A percentile compares a stretch with the other conserved stretches of the same genome.
phyloP scores from a whole-genome alignment of 2,329 filamentous ascomycete genomes.

The Pyricularia sp. region DNA sequence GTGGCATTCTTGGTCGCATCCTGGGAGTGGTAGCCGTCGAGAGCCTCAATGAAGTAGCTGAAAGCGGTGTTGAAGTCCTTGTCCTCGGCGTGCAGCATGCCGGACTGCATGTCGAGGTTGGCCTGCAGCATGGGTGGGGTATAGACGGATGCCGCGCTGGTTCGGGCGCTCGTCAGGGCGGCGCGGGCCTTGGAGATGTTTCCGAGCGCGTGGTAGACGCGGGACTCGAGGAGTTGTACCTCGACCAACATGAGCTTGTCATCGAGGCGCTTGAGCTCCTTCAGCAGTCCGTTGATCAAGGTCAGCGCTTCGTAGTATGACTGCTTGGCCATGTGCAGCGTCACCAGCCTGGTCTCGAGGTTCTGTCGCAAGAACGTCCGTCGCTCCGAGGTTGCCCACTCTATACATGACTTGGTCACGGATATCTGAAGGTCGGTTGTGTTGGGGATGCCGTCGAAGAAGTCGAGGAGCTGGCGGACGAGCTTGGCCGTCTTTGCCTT shows the following conservation, averaged over 20 bases:
- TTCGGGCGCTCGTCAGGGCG: constrained; percentile 85
- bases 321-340: constrained; percentile 92
- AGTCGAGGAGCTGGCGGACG: constrained; percentile 90
- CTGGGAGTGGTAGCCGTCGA: constrained; percentile 91
- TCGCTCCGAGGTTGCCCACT: constrained; percentile 92
- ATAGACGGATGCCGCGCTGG: constrained; percentile 92
- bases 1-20: constrained; percentile 84
- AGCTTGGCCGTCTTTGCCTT: constrained; percentile 98
- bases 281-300: constrained; percentile 89
- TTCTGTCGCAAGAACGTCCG: constrained; percentile 95
- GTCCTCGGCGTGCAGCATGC: constrained; percentile 97
- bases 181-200: constrained; percentile 95
- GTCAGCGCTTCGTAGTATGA: constrained; percentile 94
- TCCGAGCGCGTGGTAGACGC: constrained; percentile 92
- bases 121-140: constrained; percentile 91
- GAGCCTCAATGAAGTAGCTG: constrained; percentile 97
- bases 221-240: constrained; percentile 91
- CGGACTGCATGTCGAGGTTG: constrained; percentile 96
- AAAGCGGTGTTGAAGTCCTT: constrained; percentile 98
- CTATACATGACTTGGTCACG: constrained; percentile 98
- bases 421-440: constrained; percentile 87
- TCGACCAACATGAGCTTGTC: constrained; percentile 97
- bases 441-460: constrained; percentile 87
- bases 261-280: constrained; percentile 93
- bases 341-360: constrained; percentile 88